phyloP scores from a whole-genome alignment of 257 asterid species.

The Nicotiana noctiflora region DNA sequence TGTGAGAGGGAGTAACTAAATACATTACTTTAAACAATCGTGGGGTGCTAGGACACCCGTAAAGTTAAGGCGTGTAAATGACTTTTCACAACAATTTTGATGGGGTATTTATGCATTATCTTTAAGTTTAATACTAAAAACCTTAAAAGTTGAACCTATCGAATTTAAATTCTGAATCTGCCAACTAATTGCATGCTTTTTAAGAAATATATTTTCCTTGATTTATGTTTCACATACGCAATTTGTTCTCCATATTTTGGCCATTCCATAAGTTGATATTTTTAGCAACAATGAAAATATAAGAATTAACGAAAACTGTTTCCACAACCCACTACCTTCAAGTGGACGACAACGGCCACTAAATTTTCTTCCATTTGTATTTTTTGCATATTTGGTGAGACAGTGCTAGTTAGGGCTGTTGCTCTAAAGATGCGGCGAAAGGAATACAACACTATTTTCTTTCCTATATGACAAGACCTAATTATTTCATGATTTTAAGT shows the following conservation, averaged over 20 bases:
- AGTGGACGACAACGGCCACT: neutral
- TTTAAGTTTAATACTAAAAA: too few species aligned
- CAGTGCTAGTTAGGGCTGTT: neutral
- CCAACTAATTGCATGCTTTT: too few species aligned
- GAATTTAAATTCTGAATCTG: too few species aligned
- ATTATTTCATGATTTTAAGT: neutral
- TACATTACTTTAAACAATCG: too few species aligned
- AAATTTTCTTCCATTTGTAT: neutral
- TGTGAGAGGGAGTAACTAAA: too few species aligned
- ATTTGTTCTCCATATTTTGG: neutral
- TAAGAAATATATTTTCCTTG: too few species aligned
- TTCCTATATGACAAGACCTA: neutral
- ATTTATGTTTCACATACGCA: too few species aligned
- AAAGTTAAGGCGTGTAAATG: too few species aligned
- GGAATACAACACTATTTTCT: neutral
- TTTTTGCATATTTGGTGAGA: neutral
- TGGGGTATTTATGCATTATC: too few species aligned
- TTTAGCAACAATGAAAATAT: neutral
- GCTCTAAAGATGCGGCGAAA: conserved; percentile 1
- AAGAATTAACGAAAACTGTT: neutral
- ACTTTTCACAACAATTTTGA: too few species aligned
- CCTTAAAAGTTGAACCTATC: too few species aligned
- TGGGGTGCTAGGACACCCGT: too few species aligned
- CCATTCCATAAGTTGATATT: neutral
- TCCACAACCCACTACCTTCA: neutral